Evolutionary conservation across 176 grass and related monocot genomes (phyloP), one percentile per base, ranked within the genome.

Genomic region (Oryza punctata): DNA sequence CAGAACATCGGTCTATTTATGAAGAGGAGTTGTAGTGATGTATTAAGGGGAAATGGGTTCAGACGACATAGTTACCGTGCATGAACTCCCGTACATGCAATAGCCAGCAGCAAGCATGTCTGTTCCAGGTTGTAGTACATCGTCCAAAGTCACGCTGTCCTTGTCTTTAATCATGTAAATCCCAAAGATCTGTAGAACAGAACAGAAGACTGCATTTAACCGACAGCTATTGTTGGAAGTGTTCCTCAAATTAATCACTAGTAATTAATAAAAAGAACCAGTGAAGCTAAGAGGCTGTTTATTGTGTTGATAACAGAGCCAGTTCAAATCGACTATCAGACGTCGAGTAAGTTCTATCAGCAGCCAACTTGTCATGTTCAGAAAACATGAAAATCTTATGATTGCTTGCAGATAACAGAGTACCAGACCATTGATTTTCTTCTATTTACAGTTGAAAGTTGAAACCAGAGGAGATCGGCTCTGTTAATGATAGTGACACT

Each of bases 51-150:
- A 59, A 84, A 57, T 46, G 2, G 32, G 28, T 35, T 26, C 1
- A 21, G 30, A 12, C 0, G 2, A 38, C 14, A 72, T 72, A 64
- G 3, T 90, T 99, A 99, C 97, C 77, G 88, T 99, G 93, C 96
- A 99, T 67, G 93, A 99, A 65, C 97, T 99, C 27, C 93, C 91
- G 3, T 99, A 99, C 97, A 99, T 99, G 84, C 97, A 99, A 46
- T 99, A 99, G 11, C 97, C 97, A 76, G 97, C 97, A 69, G 93
- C 97, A 33, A 96, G 63, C 97, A 96, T 96, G 76, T 96, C 15
- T 11, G 89, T 99, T 63, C 93, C 97, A 28, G 97, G 89, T 81
- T 96, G 97, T 46, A 96, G 66, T 28, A 99, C 97, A 30, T 96
- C 91, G 6, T 87, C 73, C 75, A 99, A 50, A 85, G 74, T 96